Conservation (phyloP, 495 filamentous ascomycete genomes). For the Apiosordaria backusii region DNA sequence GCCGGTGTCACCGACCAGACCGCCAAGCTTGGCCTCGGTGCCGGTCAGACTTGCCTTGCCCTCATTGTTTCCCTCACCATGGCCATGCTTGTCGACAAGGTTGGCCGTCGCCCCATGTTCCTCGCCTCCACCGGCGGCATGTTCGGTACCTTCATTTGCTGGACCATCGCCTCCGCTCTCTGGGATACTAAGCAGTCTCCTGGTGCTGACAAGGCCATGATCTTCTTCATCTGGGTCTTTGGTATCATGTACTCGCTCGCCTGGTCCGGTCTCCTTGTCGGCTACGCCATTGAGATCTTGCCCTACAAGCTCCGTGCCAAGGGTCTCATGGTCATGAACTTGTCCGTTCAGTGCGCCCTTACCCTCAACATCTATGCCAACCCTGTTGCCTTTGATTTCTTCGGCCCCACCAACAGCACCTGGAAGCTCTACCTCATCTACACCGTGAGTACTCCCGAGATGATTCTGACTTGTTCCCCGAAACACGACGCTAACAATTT, state of each 20-base stretch:
- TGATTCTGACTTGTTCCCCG: background rate
- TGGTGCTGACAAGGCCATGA: slow-evolving; percentile 47
- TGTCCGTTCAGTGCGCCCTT: slow-evolving; percentile 49
- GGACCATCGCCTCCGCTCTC: slow-evolving; percentile 45
- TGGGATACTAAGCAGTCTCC: slow-evolving; percentile 37
- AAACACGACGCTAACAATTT: slow-evolving; percentile 3
- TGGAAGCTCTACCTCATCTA: slow-evolving; percentile 66
- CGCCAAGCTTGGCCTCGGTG: slow-evolving; percentile 51
- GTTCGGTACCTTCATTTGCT: slow-evolving; percentile 55
- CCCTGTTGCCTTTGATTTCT: slow-evolving; percentile 54
- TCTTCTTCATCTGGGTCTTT: slow-evolving; percentile 57
- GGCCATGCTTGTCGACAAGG: slow-evolving; percentile 57
- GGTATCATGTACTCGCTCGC: slow-evolving; percentile 54
- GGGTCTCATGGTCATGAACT: slow-evolving; percentile 52
- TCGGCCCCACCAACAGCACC: slow-evolving; percentile 33
- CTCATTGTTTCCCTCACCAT: slow-evolving; percentile 52
- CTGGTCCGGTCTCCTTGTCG: slow-evolving; percentile 63
- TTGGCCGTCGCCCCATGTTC: slow-evolving; percentile 58
- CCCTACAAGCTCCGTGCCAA: slow-evolving; percentile 67
- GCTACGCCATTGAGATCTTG: slow-evolving; percentile 66
- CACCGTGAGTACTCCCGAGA: slow-evolving; percentile 43
- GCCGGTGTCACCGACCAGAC: slow-evolving; percentile 54
- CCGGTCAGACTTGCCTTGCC: slow-evolving; percentile 48
- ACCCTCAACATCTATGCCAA: slow-evolving; percentile 58
- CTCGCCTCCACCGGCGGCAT: slow-evolving; percentile 57